phyloP scores from a whole-genome alignment of 2,329 filamentous ascomycete genomes.

The Madurella fahalii region DNA sequence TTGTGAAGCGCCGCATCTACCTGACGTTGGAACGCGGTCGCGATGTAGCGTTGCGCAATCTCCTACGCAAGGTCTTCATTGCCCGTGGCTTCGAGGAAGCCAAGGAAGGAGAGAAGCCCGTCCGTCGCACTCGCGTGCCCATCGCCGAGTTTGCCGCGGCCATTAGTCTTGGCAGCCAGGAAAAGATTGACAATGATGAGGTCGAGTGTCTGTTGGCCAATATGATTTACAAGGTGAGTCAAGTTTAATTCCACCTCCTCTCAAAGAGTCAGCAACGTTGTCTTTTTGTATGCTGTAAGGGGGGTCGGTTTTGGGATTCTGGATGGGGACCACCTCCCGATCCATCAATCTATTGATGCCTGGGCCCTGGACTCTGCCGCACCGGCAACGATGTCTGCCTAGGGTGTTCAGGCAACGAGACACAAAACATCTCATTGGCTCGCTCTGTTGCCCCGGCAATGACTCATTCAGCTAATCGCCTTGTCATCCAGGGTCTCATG shows the following conservation, averaged over 20 bases:
- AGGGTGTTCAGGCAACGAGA: slow-evolving; percentile 13
- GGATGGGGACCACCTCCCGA: neutral
- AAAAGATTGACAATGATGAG: slow-evolving; percentile 78
- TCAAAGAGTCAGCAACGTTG: neutral
- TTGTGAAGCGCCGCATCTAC: slow-evolving; percentile 90
- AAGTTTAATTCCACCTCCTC: neutral
- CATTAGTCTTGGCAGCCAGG: slow-evolving; percentile 66
- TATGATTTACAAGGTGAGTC: slow-evolving; percentile 89
- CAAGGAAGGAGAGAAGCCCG: slow-evolving; percentile 60
- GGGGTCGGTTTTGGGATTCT: too few relatives aligned
- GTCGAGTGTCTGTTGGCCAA: slow-evolving; percentile 94
- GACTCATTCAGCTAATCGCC: slow-evolving; percentile 34
- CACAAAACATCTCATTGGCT: slow-evolving; percentile 12
- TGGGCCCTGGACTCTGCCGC: neutral
- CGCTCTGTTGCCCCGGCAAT: slow-evolving; percentile 16
- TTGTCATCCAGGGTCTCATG: slow-evolving; percentile 68
- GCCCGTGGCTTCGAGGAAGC: slow-evolving; percentile 74
- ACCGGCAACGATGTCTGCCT: slow-evolving; percentile 4
- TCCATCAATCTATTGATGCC: slow-evolving; percentile 14
- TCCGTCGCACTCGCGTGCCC: slow-evolving; percentile 72
- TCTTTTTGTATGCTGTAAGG: neutral
- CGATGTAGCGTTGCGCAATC: slow-evolving; percentile 86
- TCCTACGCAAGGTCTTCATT: slow-evolving; percentile 87
- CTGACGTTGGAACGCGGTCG: slow-evolving; percentile 88
- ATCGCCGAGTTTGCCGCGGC: slow-evolving; percentile 82